These are phyloP conservation scores for Drechslerella coelobrocha DNA, from an alignment of 2,329 filamentous ascomycete species.

Conservation along the genomic window DNA sequence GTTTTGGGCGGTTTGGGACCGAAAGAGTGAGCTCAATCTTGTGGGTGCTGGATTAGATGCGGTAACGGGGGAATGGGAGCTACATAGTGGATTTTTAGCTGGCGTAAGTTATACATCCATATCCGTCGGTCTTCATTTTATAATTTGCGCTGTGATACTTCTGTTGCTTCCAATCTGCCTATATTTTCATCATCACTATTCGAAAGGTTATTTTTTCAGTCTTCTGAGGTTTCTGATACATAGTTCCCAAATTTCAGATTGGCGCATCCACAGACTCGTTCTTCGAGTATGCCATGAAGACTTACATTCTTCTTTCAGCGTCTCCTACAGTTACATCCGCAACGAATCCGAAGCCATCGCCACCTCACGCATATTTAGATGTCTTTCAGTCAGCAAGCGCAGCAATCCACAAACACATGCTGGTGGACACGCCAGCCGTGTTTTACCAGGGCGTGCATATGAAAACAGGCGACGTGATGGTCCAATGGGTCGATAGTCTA, in stretches of 20 bases:
- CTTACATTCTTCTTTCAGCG: slow-evolving; percentile 80
- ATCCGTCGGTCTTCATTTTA: background rate
- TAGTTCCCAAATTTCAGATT: slow-evolving; percentile 63
- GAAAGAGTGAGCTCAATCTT: slow-evolving; percentile 82
- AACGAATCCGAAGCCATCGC: slow-evolving; percentile 28
- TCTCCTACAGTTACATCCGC: slow-evolving; percentile 45
- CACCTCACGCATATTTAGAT: slow-evolving; percentile 66
- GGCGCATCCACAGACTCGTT: slow-evolving; percentile 97
- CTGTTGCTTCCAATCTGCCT: too few species aligned
- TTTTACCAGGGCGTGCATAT: slow-evolving; percentile 91
- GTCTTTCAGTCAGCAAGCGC: slow-evolving; percentile 86
- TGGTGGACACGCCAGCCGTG: slow-evolving; percentile 71
- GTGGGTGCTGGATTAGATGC: slow-evolving; percentile 92
- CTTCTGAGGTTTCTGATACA: slow-evolving; percentile 41
- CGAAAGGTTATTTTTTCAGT: slow-evolving; percentile 32
- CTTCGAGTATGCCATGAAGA: slow-evolving; percentile 97
- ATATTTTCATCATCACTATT: too few species aligned
- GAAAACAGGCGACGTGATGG: slow-evolving; percentile 69
- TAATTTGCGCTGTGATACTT: background rate
- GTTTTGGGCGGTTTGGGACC: slow-evolving; percentile 96
- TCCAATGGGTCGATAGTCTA: slow-evolving; percentile 86
- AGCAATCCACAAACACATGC: slow-evolving; percentile 85
- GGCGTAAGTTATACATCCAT: slow-evolving; percentile 28
- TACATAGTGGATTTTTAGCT: slow-evolving; percentile 36
- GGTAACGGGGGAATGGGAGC: slow-evolving; percentile 85